Base-by-base conservation (phyloP, 495 filamentous ascomycete species). In the Apodospora peruviana region DNA sequence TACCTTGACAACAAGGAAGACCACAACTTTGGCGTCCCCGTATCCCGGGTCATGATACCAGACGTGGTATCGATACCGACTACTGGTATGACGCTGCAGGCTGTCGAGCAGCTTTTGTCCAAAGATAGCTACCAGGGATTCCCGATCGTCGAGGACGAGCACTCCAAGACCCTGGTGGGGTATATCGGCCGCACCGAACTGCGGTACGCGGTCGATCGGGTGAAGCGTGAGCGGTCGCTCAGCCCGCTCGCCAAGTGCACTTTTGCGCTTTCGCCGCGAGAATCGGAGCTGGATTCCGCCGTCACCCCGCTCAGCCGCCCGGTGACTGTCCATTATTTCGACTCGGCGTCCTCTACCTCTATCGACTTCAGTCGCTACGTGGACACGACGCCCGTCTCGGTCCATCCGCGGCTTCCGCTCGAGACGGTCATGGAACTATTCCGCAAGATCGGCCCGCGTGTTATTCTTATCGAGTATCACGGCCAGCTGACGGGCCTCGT, bases 361-460 rank as follows among this genome's bases (percentile, higher is more conserved):
- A 71, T 97, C 20, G 89, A 97, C 64, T 91, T 98, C 58, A 84
- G 82, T 55, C 82, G 83, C 24, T 96, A 91, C 60, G 85, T 95
- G 34, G 90, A 98, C 64, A 79, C 88, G 39, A 95, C 91, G 0
- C 93, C 94, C 4, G 75, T 97, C 4, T 85, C 90, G 2, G 90
- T 90, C 5, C 94, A 98, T 60, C 93, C 93, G 0, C 84, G 89
- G 1, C 81, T 96, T 5, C 88, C 91, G 0, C 80, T 98, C 0
- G 93, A 98, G 67, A 98, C 93, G 0, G 93, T 96, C 38, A 96
- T 97, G 90, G 93, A 98, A 64, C 81, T 97, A 38, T 98, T 98
- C 76, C 91, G 93, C 62, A 98, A 98, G 73, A 91, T 98, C 68
- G 93, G 94, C 0, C 93, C 93, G 2, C 82, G 94, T 2, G 90